A percentile compares a stretch with the other conserved stretches of the same genome.
Conservation (phyloP, 2,329 filamentous ascomycete species). For the Pseudohalonectria lignicola region DNA sequence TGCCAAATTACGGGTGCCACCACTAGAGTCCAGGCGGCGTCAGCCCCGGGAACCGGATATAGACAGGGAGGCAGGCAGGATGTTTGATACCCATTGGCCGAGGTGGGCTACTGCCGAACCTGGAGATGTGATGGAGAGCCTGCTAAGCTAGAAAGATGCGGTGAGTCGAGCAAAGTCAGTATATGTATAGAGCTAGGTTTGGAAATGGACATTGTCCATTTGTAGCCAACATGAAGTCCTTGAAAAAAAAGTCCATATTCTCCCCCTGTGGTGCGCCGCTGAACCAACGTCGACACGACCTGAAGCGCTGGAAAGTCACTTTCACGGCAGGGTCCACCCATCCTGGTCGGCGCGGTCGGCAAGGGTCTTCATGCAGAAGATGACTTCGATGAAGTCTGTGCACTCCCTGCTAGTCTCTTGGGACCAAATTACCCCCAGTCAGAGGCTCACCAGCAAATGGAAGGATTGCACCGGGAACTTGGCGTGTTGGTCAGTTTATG, state of each 20-base stretch:
- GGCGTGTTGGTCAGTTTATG: no score
- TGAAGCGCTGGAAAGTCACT: no score
- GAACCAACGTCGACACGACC: not conserved
- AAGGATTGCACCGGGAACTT: not conserved
- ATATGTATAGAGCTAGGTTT: not conserved
- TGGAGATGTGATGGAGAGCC: not conserved
- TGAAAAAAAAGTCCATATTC: not conserved
- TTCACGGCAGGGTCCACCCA: not conserved
- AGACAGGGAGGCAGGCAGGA: not conserved
- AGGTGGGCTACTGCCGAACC: not conserved
- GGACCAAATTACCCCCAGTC: not conserved
- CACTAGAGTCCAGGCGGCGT: conserved; percentile 6
- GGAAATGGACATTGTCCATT: not conserved
- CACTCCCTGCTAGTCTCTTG: not conserved
- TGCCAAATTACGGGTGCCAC: conserved; percentile 13
- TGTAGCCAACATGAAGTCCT: not conserved
- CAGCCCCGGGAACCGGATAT: not conserved
- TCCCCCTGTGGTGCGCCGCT: not conserved
- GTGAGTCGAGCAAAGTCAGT: not conserved
- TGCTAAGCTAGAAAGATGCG: not conserved
- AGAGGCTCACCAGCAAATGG: not conserved
- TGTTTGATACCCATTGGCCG: not conserved
- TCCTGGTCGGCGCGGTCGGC: not conserved
- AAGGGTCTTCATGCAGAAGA: not conserved
- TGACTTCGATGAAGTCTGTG: not conserved